phyloP scores from a whole-genome alignment of 306 rosid species.

The Cucumis hystrix region DNA sequence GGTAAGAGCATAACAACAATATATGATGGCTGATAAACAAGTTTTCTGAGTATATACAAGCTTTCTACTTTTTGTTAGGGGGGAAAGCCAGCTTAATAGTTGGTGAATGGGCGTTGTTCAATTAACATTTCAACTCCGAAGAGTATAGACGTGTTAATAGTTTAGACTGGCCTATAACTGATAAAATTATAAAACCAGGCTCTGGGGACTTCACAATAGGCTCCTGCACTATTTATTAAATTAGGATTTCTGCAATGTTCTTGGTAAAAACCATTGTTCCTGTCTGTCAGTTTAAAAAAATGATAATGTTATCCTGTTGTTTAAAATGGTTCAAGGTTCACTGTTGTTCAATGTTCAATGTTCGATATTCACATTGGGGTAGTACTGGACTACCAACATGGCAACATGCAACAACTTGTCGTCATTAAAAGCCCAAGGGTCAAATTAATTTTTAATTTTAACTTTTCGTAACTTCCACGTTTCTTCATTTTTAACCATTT shows the following conservation, averaged over 20 bases:
- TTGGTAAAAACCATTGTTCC: background rate
- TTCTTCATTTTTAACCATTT: background rate
- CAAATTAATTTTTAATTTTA: background rate
- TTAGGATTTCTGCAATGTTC: background rate
- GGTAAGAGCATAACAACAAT: background rate
- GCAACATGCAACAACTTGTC: background rate
- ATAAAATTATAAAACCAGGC: background rate
- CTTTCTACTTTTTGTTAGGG: background rate
- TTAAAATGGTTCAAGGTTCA: background rate
- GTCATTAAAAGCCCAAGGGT: background rate
- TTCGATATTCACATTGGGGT: background rate
- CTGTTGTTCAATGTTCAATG: background rate
- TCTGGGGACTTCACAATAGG: background rate
- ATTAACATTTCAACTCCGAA: background rate
- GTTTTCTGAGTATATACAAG: background rate
- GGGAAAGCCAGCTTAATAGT: background rate
- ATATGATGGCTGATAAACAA: background rate
- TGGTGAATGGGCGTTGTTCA: background rate
- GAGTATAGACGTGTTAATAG: background rate
- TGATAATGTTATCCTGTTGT: background rate
- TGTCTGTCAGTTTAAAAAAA: background rate
- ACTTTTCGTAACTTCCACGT: background rate
- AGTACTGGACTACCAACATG: background rate
- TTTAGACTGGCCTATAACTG: background rate
- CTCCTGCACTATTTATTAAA: background rate